phyloP scores from a whole-genome alignment of 208 protist genomes.

The Leishmania guyanensis region DNA sequence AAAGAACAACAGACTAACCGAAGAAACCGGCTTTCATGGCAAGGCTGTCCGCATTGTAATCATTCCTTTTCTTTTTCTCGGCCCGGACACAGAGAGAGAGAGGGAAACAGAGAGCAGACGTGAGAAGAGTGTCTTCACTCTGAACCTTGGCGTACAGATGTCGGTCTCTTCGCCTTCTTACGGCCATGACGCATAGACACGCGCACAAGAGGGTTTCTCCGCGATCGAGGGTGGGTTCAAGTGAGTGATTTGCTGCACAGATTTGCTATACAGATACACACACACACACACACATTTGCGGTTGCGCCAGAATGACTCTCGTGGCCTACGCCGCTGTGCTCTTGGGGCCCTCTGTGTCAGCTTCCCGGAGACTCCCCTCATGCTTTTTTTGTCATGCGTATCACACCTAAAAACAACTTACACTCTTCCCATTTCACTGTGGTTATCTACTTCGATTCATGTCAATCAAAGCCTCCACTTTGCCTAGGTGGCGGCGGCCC shows the following conservation, averaged over 20 bases:
- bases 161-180: background rate
- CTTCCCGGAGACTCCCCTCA: background rate
- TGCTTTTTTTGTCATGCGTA: background rate
- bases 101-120: background rate
- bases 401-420: background rate
- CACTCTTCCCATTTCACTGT: background rate
- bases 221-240: background rate
- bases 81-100: background rate
- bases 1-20: background rate
- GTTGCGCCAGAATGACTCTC: background rate
- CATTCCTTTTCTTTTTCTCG: background rate
- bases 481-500: background rate
- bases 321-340: background rate
- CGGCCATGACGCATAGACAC: background rate
- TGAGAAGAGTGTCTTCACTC: background rate
- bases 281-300: background rate
- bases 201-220: background rate
- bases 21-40: background rate
- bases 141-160: background rate
- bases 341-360: background rate
- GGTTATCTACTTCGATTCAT: background rate
- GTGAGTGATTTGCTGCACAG: background rate
- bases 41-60: background rate
- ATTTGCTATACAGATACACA: background rate
- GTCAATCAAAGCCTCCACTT: background rate